Evolutionary conservation across 2,329 filamentous ascomycete genomes (phyloP).

Genomic region (Rutstroemia sydowiana): DNA sequence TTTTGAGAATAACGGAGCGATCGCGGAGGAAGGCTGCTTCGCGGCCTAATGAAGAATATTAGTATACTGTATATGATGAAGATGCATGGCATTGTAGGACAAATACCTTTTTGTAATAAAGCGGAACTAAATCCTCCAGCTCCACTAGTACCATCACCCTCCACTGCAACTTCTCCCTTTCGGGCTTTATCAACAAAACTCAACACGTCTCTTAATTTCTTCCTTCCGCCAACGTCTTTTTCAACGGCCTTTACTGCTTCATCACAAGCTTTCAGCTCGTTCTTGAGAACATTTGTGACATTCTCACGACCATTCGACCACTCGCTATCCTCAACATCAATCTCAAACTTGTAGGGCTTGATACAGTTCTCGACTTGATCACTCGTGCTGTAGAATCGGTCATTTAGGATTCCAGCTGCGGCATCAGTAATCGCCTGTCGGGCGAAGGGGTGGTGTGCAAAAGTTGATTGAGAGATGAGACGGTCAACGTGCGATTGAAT

Average conservation of each 20-base stretch:
- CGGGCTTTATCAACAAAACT: slow-evolving; percentile 83
- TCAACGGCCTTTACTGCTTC: slow-evolving; percentile 69
- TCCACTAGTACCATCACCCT: slow-evolving; percentile 75
- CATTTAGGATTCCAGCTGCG: slow-evolving; percentile 81
- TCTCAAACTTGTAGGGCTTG: slow-evolving; percentile 97
- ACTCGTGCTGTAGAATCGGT: slow-evolving; percentile 92
- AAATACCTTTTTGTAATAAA: slow-evolving; percentile 71
- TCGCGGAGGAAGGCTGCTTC: slow-evolving; percentile 93
- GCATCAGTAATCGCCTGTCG: slow-evolving; percentile 89
- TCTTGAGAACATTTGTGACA: slow-evolving; percentile 71
- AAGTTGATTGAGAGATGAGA: slow-evolving; percentile 73
- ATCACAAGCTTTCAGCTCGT: slow-evolving; percentile 80
- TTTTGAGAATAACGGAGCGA: slow-evolving; percentile 79
- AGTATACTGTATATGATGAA: not conserved
- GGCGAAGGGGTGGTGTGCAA: slow-evolving; percentile 84
- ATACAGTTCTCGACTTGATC: slow-evolving; percentile 99
- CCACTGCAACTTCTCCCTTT: slow-evolving; percentile 75
- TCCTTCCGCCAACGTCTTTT: slow-evolving; percentile 66
- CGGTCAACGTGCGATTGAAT: slow-evolving; percentile 77
- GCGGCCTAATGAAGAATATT: slow-evolving; percentile 57
- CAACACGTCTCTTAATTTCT: slow-evolving; percentile 86
- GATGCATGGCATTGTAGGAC: slow-evolving; percentile 12
- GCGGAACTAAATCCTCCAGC: slow-evolving; percentile 90
- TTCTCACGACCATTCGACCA: slow-evolving; percentile 84
- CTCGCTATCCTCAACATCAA: slow-evolving; percentile 86